phyloP scores from a whole-genome alignment of 176 grass and related monocot species.

The Musa acuminata region DNA sequence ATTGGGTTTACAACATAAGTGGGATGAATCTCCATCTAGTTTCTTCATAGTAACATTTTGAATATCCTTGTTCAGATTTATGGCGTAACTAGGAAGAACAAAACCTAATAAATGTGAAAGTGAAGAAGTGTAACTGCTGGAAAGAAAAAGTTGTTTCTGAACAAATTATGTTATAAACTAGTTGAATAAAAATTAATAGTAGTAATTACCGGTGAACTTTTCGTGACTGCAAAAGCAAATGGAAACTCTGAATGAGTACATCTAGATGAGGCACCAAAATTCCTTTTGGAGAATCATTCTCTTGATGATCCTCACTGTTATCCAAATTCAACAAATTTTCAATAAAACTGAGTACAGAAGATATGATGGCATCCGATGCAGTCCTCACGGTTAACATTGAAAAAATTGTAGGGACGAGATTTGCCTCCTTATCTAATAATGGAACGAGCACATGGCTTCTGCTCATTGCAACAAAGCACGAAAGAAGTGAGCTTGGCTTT shows the following conservation, averaged over 20 bases:
- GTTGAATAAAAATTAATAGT: not conserved
- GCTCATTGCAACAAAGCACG: conserved; percentile 86
- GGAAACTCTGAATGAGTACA: conserved; percentile 65
- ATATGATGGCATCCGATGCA: conserved; percentile 63
- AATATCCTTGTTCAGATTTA: not conserved
- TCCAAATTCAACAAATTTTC: conserved; percentile 88
- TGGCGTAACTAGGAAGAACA: not conserved
- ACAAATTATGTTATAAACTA: not conserved
- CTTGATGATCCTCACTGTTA: conserved; percentile 50
- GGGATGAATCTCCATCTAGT: too few relatives aligned
- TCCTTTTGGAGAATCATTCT: conserved; percentile 42
- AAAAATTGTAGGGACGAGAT: conserved; percentile 68
- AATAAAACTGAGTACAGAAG: conserved; percentile 62
- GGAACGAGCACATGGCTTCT: conserved; percentile 54
- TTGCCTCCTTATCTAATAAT: conserved; percentile 48
- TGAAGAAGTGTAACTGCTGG: not conserved
- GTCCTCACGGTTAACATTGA: conserved; percentile 82
- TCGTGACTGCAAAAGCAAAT: conserved; percentile 61
- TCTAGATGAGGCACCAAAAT: conserved; percentile 72
- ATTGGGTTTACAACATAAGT: too few relatives aligned
- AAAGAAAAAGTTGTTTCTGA: not conserved
- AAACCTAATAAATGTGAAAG: not conserved
- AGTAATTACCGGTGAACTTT: conserved; percentile 51
- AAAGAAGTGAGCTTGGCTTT: conserved; percentile 81
- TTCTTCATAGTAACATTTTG: too few relatives aligned